phyloP scores from a whole-genome alignment of 208 protist species.

The Acanthamoeba healyi region DNA sequence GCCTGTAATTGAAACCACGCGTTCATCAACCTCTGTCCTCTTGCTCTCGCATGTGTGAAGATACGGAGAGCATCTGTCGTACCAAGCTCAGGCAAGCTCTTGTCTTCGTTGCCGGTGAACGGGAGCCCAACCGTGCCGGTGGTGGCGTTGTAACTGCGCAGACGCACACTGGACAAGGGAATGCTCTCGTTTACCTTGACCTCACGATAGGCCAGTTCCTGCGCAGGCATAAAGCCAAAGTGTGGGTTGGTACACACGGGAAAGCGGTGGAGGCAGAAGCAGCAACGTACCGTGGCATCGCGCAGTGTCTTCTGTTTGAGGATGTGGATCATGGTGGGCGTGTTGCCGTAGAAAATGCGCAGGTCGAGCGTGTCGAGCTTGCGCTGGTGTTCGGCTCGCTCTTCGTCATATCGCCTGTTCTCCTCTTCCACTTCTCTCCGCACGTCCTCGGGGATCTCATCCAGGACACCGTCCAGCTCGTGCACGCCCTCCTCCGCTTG shows the following conservation, averaged over 20 bases:
- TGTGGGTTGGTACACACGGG: too few relatives aligned
- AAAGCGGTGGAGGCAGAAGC: too few relatives aligned
- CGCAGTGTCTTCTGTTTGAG: constrained; percentile 45
- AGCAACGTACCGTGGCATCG: constrained; percentile 47
- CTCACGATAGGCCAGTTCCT: constrained; percentile 45
- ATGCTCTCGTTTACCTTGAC: constrained; percentile 32
- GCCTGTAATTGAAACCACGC: constrained; percentile 9
- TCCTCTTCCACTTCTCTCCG: constrained; percentile 55
- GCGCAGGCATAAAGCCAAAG: too few relatives aligned
- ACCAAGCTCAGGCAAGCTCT: background rate
- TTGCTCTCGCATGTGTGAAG: too few relatives aligned
- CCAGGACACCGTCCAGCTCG: background rate
- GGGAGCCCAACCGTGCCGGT: constrained; percentile 43
- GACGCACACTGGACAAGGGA: constrained; percentile 43
- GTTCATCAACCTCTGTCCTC: too few relatives aligned
- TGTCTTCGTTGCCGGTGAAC: constrained; percentile 67
- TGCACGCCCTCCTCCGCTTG: background rate
- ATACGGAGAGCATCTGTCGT: too few relatives aligned
- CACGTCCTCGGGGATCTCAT: constrained; percentile 37
- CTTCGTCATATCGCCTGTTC: constrained; percentile 44
- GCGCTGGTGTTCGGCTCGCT: constrained; percentile 32
- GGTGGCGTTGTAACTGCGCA: constrained; percentile 60
- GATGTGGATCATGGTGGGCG: constrained; percentile 28
- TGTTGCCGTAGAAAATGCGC: constrained; percentile 61
- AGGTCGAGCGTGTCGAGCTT: constrained; percentile 71